Percentiles rank a stretch among this genome's conserved stretches.
Conservation (phyloP, 1,139 yeast genomes). For the Meyerozyma athensensis region DNA sequence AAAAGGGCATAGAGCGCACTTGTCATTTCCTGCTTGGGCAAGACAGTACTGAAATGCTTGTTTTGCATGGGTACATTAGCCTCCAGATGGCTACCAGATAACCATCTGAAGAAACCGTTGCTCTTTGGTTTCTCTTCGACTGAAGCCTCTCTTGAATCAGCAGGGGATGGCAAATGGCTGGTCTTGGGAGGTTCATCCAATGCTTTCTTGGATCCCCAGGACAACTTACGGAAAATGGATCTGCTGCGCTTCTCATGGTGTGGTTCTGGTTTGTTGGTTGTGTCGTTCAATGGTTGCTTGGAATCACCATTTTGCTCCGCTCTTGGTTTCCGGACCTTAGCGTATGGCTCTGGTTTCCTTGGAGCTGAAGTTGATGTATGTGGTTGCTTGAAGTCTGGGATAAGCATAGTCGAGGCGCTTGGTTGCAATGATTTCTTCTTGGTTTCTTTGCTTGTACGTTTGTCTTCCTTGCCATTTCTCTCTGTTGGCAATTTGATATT, state of each 20-base stretch:
- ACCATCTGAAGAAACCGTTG: constrained; percentile 40
- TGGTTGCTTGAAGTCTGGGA: constrained; percentile 22
- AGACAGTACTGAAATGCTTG: constrained; percentile 37
- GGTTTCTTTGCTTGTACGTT: constrained; percentile 7
- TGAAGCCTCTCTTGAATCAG: constrained; percentile 28
- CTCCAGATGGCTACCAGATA: constrained; percentile 25
- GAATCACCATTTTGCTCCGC: constrained; percentile 5
- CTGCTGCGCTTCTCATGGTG: constrained; percentile 34
- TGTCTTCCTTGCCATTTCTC: constrained; percentile 8
- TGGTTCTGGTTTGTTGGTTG: constrained; percentile 23
- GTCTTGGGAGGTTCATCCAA: constrained; percentile 15
- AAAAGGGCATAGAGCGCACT: constrained; percentile 61
- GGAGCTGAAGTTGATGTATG: constrained; percentile 6
- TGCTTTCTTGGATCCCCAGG: constrained; percentile 48
- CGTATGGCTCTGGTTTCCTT: constrained; percentile 21
- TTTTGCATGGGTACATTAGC: constrained; percentile 21
- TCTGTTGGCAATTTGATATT: constrained; percentile 40
- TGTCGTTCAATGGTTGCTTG: constrained; percentile 29
- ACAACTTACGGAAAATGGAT: constrained; percentile 60
- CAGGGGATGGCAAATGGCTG: constrained; percentile 37
- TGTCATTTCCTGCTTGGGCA: constrained; percentile 54
- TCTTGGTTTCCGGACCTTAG: constrained; percentile 22
- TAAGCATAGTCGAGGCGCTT: constrained; percentile 35
- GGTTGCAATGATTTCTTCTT: constrained; percentile 29
- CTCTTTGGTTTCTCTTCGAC: constrained; percentile 29